Percentiles rank a stretch among this genome's conserved stretches.
These are phyloP conservation scores for Ceratorhiza oryzae-sativae DNA, from an alignment of 1,284 basidiomycete species.

Conservation along the genomic window DNA sequence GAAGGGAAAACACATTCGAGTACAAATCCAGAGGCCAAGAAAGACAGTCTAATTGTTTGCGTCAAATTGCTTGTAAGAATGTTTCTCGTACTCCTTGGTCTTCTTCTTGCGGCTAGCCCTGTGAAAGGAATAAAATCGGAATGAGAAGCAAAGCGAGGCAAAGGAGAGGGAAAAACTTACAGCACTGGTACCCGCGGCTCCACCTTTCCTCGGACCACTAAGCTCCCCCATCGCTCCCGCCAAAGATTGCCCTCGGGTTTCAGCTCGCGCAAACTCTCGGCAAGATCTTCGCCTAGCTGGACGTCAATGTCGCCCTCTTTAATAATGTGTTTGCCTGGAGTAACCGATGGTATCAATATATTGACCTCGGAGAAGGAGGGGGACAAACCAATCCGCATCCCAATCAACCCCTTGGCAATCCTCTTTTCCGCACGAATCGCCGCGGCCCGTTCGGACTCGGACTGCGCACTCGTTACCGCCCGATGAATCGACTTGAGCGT, in stretches of 20 bases:
- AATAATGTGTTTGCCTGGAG: conserved; percentile 73
- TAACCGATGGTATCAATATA: neutral
- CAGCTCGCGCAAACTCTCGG: conserved; percentile 82
- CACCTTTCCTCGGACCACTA: conserved; percentile 79
- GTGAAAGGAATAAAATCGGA: conserved; percentile 29
- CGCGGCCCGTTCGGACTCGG: conserved; percentile 56
- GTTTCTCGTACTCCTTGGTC: conserved; percentile 85
- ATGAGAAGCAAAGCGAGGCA: neutral
- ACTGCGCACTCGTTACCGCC: conserved; percentile 53
- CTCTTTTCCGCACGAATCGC: conserved; percentile 56
- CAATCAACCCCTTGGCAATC: conserved; percentile 65
- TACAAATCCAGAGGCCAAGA: neutral
- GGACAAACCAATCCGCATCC: conserved; percentile 59
- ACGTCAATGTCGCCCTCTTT: conserved; percentile 76
- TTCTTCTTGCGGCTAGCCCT: conserved; percentile 69
- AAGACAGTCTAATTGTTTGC: conserved; percentile 15
- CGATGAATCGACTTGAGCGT: conserved; percentile 62
- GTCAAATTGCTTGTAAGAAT: conserved; percentile 84
- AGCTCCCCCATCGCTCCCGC: conserved; percentile 83
- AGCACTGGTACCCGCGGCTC: conserved; percentile 76
- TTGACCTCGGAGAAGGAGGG: neutral
- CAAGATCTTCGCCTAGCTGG: conserved; percentile 90
- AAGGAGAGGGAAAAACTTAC: conserved; percentile 56
- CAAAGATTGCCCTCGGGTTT: conserved; percentile 94
- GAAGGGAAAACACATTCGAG: neutral